Conservation (phyloP, 805 yeast genomes). For the Kodamaea hsintzibuensis region DNA sequence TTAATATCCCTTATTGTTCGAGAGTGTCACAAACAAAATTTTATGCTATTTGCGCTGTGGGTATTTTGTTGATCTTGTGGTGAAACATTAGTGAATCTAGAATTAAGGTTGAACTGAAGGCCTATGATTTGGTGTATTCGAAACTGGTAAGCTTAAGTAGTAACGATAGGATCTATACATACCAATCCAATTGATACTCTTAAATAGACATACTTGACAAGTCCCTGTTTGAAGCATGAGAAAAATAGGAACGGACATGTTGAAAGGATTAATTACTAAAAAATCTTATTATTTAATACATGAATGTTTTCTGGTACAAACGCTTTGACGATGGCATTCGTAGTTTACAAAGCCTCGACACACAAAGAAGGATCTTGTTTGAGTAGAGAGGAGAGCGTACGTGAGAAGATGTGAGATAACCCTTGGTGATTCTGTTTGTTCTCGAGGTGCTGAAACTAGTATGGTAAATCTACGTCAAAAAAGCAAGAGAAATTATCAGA, state of each 20-base stretch:
- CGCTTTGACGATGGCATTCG: not conserved
- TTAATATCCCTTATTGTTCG: not conserved
- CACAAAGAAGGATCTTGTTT: not conserved
- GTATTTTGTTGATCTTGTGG: not conserved
- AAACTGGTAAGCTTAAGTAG: not conserved
- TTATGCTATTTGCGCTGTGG: not conserved
- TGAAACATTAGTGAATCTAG: not conserved
- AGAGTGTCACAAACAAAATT: not conserved
- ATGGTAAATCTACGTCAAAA: not conserved
- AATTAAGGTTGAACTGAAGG: not conserved
- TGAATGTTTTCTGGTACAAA: not conserved
- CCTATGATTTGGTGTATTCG: not conserved
- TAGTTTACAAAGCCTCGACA: not conserved
- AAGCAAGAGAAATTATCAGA: not conserved
- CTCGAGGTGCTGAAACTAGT: too few species aligned
- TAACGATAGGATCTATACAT: not conserved
- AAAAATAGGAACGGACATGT: not conserved
- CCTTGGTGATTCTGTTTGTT: too few species aligned
- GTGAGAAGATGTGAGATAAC: not conserved
- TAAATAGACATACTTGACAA: not conserved
- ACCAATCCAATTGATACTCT: not conserved
- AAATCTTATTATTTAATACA: not conserved
- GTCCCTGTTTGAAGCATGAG: not conserved
- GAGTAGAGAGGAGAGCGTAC: not conserved
- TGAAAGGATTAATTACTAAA: not conserved